Base-by-base conservation (phyloP, 805 yeast species). In the Middelhovenomyces tepae region DNA sequence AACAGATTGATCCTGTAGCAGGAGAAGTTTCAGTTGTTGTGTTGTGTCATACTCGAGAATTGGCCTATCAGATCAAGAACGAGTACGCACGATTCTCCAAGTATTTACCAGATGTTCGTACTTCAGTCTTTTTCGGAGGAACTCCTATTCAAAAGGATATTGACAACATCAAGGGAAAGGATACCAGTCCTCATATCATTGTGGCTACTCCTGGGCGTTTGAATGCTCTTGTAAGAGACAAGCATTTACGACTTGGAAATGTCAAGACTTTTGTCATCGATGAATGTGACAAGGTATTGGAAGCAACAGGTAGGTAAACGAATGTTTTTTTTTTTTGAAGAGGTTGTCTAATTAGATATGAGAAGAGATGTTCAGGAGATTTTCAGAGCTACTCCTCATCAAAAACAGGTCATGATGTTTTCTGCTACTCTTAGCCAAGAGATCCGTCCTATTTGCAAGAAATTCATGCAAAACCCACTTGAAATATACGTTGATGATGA, bases 121-220 rank as follows among this genome's bases (percentile, higher is more conserved):
- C 98, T 39, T 91, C 87, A 46, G 98, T 91, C 37, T 86, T 89
- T 62, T 91, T 83, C 64, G 98, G 97, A 61, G 98, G 98, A 68
- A 76, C 83, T 39, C 79, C 85, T 53, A 78, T 83, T 51, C 67
- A 71, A 47, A 78, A 81, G 61, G 96, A 89, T 60, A 74, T 79
- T 53, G 95, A 85, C 59, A 65, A 81, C 48, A 71, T 89, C 64
- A 80, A 83, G 69, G 79, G 81, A 69, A 83, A 84, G 65, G 96
- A 87, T 44, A 81, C 93, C 27, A 77, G 91, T 53, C 98, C 98
- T 39, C 96, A 91, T 62, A 83, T 89, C 52, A 82, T 91, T 43
- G 98, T 89, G 44, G 95, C 95, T 39, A 89, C 98, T 18, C 98
- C 98, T 43, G 98, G 98, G 63, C 85, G 98, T 69, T 72, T 91